Evolutionary conservation across 257 asterid genomes (phyloP), one percentile per base, ranked within the genome.

Genomic region (Nicotiana obtusifolia): DNA sequence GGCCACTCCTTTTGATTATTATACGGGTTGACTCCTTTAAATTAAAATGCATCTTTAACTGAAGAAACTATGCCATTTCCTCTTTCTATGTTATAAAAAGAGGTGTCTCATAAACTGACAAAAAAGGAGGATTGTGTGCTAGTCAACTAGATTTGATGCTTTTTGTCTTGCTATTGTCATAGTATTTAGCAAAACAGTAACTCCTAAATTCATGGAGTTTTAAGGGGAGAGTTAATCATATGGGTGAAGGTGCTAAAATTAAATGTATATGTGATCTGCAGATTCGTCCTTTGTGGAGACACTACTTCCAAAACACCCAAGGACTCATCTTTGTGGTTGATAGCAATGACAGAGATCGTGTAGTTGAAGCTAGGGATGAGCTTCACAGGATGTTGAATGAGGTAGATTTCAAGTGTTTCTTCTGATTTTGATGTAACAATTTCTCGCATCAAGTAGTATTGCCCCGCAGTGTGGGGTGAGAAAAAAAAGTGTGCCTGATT

Each of bases 231-330:
- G 15, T 28, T 26, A 17, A 64, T 33, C 44, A 5, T 64, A 14
- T 14, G 37, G 44, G 69, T 4, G n/a, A 14, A 64, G 33, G 22
- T 64, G 1, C 71, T 64, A 64, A 64, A 6, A 33, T 5, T 41
- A 64, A 28, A 5, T 28, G 11, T 64, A 2, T 28, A 64, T 64
- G 22, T 64, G 44, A 14, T 64, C 44, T 64, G 66, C 71, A 64
- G 71, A 64, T 64, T 64, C 71, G 71, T 64, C 71, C 71, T 64
- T 64, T 64, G 71, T 64, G 71, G 71, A 64, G 71, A 28, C 71
- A 64, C 71, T 64, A 64, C 71, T 64, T 64, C 71, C 71, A 64
- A 64, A 64, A 64, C 20, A 64, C 71, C 44, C 71, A 28, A 44
- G 71, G 71, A 14, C 71, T 64, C 44, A 64, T 64, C 71, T 64